A percentile compares a stretch with the other conserved stretches of the same genome.
Evolutionary conservation across 176 grass and related monocot species (phyloP).

Genomic region (Aegilops bicornis): DNA sequence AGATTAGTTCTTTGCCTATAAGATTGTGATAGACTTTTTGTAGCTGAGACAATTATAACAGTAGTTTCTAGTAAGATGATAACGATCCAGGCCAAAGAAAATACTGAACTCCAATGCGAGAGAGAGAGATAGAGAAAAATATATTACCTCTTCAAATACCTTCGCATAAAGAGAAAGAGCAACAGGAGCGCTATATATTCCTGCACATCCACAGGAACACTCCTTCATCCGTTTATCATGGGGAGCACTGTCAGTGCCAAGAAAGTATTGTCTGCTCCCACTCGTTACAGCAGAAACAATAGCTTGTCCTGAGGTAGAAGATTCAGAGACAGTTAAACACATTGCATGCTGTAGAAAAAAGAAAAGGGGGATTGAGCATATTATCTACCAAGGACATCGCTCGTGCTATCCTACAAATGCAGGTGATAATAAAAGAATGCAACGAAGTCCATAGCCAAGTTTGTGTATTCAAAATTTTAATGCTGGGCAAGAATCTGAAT

Average conservation of each 20-base stretch:
- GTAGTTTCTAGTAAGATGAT: not conserved
- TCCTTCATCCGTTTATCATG: conserved; percentile 85
- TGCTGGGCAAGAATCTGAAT: not conserved
- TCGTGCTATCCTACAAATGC: not conserved
- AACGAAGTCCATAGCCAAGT: not conserved
- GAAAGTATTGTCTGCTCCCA: conserved; percentile 80
- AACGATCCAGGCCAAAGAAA: not conserved
- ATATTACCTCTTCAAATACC: conserved; percentile 88
- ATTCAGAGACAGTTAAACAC: conserved; percentile 20
- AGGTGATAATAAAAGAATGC: not conserved
- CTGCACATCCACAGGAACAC: conserved; percentile 92
- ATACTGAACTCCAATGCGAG: conserved; percentile 1
- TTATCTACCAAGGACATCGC: not conserved
- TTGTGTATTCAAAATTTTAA: not conserved
- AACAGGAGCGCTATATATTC: conserved; percentile 86
- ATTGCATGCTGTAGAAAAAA: not conserved
- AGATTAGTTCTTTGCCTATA: not conserved
- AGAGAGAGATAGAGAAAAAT: too few species aligned
- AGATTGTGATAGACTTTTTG: not conserved
- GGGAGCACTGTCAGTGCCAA: conserved; percentile 89
- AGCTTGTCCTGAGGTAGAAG: conserved; percentile 63
- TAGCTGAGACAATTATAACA: not conserved
- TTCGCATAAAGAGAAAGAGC: conserved; percentile 89
- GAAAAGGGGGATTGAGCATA: not conserved
- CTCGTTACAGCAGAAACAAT: conserved; percentile 90